Conservation (phyloP, 2,329 filamentous ascomycete species). For the Ilyonectria destructans region DNA sequence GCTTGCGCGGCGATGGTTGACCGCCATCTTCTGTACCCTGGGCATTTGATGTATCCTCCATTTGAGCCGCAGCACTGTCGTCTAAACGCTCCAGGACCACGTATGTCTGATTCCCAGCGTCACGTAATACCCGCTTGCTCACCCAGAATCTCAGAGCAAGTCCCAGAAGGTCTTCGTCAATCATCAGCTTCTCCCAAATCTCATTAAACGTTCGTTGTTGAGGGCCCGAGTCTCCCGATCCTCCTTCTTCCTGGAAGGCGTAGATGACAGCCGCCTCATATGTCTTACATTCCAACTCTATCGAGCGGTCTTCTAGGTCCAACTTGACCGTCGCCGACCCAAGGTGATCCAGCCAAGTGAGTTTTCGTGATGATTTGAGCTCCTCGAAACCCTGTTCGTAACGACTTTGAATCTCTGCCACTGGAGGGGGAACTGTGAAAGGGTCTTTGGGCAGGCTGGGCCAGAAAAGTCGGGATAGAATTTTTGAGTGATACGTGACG, state of each 20-base stretch:
- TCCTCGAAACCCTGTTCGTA: constrained; percentile 85
- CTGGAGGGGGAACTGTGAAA: constrained; percentile 75
- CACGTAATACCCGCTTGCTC: constrained; percentile 76
- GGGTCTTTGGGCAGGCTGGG: constrained; percentile 82
- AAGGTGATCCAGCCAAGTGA: constrained; percentile 89
- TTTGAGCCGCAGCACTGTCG: constrained; percentile 47
- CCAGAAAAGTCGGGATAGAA: constrained; percentile 95
- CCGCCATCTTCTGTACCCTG: constrained; percentile 45
- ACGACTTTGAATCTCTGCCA: constrained; percentile 74
- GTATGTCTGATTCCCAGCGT: constrained; percentile 70
- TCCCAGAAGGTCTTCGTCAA: constrained; percentile 81
- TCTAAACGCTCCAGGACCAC: constrained; percentile 78
- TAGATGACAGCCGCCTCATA: constrained; percentile 93
- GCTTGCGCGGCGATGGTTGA: constrained; percentile 65
- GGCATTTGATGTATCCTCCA: constrained; percentile 51
- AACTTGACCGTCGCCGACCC: constrained; percentile 87
- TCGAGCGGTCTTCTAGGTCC: constrained; percentile 84
- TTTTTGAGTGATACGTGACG: constrained; percentile 80
- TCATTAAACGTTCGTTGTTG: constrained; percentile 66
- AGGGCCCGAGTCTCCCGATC: constrained; percentile 54
- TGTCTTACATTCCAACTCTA: constrained; percentile 81
- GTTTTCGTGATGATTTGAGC: constrained; percentile 87
- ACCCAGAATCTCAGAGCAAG: constrained; percentile 81
- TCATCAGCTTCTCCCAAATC: constrained; percentile 73
- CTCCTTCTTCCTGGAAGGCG: constrained; percentile 76